Evolutionary conservation across 345 rosid species (phyloP), one percentile per base, ranked within the genome.

Genomic region (Camelina sativa): DNA sequence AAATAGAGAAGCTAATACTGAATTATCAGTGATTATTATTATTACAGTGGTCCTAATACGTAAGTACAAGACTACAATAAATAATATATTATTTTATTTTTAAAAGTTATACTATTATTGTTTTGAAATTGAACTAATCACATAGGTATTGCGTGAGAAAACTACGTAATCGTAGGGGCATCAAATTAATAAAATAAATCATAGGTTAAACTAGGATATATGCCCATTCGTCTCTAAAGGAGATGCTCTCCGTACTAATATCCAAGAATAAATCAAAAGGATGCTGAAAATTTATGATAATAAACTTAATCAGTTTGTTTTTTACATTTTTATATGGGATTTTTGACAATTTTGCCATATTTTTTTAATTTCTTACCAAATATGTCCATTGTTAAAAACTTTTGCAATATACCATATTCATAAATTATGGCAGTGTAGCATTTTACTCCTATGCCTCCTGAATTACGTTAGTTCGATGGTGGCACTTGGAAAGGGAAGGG

Each of bases 171-270:
- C 44, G 68, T 67, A 48, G 73, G 67, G 40, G 22, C 58, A 67
- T 40, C 37, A 38, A 40, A 60, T 19, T 11, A 59, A 58, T 50
- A 11, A 11, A 66, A 37, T 20, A 74, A 55, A 35, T 23, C 19
- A 23, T 62, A 56, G 53, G 46, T 11, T 51, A 61, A 57, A 35
- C 65, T 67, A 47, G 8, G 37, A 58, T 38, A 67, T 60, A 75
- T 75, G 57, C 74, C 38, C 28, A 38, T 68, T 54, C 57, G 51
- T 60, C 40, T 60, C 17, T 53, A 62, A 67, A 69, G 52, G 50
- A 76, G 75, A 76, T 76, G 70, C 75, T 76, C 48, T 69, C 38
- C 69, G 43, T 17, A 54, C 70, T 53, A 68, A 53, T 11, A 44
- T 69, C 62, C 79, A 76, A 76, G 8, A 53, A 30, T 5, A 25